Base-by-base conservation (phyloP, 1,284 basidiomycete genomes). In the Austroboletus olivaceoglutinosus region DNA sequence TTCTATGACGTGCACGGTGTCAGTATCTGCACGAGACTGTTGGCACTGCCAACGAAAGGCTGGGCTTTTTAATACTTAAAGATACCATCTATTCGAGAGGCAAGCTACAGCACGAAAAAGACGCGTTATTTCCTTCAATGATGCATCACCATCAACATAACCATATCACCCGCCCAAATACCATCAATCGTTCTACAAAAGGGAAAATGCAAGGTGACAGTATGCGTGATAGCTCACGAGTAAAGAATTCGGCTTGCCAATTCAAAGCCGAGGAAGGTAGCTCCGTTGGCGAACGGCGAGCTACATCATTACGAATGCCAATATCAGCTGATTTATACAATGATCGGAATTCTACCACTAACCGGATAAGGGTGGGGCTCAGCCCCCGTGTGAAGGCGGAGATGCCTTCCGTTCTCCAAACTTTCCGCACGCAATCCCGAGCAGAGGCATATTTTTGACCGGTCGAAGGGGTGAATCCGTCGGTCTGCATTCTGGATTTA, bases 401-500 rank as follows among this genome's bases (percentile, higher is more conserved):
- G 33, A 86, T 72, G 3, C 95, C 96, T 68, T 95, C 91, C 12
- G 83, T 78, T 50, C 80, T 74, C 85, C 86, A 94, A 16, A 93
- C 86, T 54, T 85, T 89, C 34, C 81, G 80, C 34, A 90, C 82
- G 60, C 93, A 97, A 67, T 97, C 88, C 30, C 91, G 57, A 11
- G 90, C 83, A 12, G 89, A 89, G 37, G 76, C 79, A 74, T 95
- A 98, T 67, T 89, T 89, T 61, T 89, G 84, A 34, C 86, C 87
- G 49, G 84, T 84, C 19, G 81, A 70, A 7, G 82, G 74, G 39
- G 83, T 78, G 65, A 95, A 90, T 1, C 88, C 87, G 65, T 98
- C 96, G 0, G 94, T 98, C 73, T 98, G 96, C 76, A 98, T 87
- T 50, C 93, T 85, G 25, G 89, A 91, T 69, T 98, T 98, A 69